These are phyloP conservation scores for Hericium rajendrae DNA, from an alignment of 768 basidiomycete species.

Conservation along the genomic window DNA sequence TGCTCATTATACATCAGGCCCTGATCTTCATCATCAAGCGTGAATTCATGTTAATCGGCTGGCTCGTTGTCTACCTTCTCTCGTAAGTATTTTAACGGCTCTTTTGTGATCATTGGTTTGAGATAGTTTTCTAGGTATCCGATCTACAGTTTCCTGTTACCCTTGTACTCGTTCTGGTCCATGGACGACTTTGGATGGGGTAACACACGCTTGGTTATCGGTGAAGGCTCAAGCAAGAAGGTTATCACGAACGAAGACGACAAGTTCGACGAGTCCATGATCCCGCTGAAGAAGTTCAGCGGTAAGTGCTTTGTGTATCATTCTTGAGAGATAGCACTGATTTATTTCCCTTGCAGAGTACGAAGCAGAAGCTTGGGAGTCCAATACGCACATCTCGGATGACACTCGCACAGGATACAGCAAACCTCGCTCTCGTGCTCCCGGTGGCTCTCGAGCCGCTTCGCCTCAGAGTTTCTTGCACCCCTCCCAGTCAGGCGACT, in stretches of 20 bases:
- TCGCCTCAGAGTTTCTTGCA: conserved; percentile 62
- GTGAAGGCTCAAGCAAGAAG: conserved; percentile 92
- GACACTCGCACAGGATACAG: conserved; percentile 49
- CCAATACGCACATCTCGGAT: conserved; percentile 61
- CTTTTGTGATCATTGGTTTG: neutral
- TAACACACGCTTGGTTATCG: conserved; percentile 87
- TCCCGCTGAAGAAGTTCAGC: conserved; percentile 95
- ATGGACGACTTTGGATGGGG: conserved; percentile 98
- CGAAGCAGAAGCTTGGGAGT: conserved; percentile 89
- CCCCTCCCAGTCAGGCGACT: conserved; percentile 74
- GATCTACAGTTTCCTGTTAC: conserved; percentile 89
- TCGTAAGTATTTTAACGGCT: conserved; percentile 49
- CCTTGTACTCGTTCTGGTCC: conserved; percentile 95
- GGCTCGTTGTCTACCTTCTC: conserved; percentile 91
- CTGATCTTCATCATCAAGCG: conserved; percentile 94
- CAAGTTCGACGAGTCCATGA: conserved; percentile 95
- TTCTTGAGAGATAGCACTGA: neutral
- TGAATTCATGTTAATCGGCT: conserved; percentile 96
- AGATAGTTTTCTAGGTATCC: conserved; percentile 53
- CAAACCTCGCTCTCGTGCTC: conserved; percentile 46
- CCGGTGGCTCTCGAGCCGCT: conserved; percentile 41
- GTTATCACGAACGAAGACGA: conserved; percentile 91
- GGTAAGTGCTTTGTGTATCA: conserved; percentile 40
- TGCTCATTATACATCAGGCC: conserved; percentile 33
- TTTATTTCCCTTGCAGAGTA: conserved; percentile 49